phyloP scores from a whole-genome alignment of 75 land plant genomes.

The Pinus albicaulis region DNA sequence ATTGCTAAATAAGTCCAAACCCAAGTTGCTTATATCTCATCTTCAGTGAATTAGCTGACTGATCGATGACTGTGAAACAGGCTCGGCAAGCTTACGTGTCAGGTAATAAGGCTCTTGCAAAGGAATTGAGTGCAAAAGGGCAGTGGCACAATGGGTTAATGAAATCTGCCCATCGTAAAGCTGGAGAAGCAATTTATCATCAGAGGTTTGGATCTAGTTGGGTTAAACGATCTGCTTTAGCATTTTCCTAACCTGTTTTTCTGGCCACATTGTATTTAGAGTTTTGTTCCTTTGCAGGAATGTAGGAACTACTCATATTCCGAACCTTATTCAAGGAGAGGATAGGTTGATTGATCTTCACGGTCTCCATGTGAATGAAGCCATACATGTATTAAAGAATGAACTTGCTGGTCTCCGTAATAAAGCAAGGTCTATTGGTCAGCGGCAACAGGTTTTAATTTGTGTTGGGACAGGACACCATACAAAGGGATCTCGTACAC shows the following conservation, averaged over 20 bases:
- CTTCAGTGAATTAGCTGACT: background rate
- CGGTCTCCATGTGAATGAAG: constrained; percentile 88
- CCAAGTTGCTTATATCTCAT: background rate
- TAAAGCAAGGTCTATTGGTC: constrained; percentile 52
- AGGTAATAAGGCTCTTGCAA: constrained; percentile 94
- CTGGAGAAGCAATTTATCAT: constrained; percentile 79
- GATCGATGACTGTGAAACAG: constrained; percentile 25
- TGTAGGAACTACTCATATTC: constrained; percentile 31
- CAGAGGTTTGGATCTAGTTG: constrained; percentile 55
- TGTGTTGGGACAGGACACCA: constrained; percentile 97
- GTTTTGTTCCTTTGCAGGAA: constrained; percentile 43
- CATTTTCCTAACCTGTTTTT: background rate
- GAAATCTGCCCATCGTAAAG: constrained; percentile 88
- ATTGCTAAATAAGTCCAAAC: background rate
- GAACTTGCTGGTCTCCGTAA: constrained; percentile 58
- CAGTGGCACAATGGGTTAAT: constrained; percentile 84
- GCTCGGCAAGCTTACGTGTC: constrained; percentile 82
- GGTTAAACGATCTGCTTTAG: background rate
- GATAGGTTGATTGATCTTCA: constrained; percentile 72
- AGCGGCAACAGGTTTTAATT: constrained; percentile 73
- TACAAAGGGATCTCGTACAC: constrained; percentile 79
- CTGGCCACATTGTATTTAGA: background rate
- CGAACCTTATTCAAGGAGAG: constrained; percentile 33
- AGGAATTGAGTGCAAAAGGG: constrained; percentile 78
- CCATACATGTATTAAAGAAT: constrained; percentile 73